Evolutionary conservation across 495 filamentous ascomycete species (phyloP).

Genomic region (Aspergillus avenaceus): DNA sequence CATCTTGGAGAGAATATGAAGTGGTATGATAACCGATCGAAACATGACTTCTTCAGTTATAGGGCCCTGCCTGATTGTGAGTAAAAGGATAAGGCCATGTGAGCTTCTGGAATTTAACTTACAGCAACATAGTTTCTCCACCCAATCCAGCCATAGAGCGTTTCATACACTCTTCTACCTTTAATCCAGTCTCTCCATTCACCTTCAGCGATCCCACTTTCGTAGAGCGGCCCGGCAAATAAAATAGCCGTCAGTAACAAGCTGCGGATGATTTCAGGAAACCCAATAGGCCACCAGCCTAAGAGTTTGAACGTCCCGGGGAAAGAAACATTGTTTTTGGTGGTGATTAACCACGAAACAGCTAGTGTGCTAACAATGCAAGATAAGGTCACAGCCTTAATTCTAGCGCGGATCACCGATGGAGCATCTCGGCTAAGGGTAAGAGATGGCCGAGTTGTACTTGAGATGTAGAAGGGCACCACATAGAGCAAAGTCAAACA

Average conservation of each 20-base stretch:
- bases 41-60: slow-evolving; percentile 92
- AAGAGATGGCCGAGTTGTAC: slow-evolving; percentile 74
- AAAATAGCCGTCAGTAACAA: too few relatives aligned
- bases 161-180: too few relatives aligned
- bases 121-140: slow-evolving; percentile 65
- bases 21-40: slow-evolving; percentile 75
- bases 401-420: slow-evolving; percentile 81
- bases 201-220: too few relatives aligned
- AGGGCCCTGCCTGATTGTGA: slow-evolving; percentile 64
- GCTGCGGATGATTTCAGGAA: too few relatives aligned
- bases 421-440: slow-evolving; percentile 82
- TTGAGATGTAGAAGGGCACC: slow-evolving; percentile 81
- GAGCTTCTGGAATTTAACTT: slow-evolving; percentile 12
- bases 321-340: slow-evolving; percentile 39
- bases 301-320: slow-evolving; percentile 59
- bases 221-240: too few relatives aligned
- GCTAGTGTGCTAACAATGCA: too few relatives aligned
- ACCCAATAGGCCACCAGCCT: slow-evolving; percentile 70
- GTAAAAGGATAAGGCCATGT: background rate
- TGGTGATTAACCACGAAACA: slow-evolving; percentile 58
- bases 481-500: slow-evolving; percentile 83
- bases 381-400: too few relatives aligned
- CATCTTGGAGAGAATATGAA: slow-evolving; percentile 71
- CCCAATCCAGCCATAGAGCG: slow-evolving; percentile 57
- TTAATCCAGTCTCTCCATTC: too few relatives aligned